Evolutionary conservation across 805 yeast species (phyloP), one percentile per base, ranked within the genome.

Genomic region (Saccharomycopsis sp.): DNA sequence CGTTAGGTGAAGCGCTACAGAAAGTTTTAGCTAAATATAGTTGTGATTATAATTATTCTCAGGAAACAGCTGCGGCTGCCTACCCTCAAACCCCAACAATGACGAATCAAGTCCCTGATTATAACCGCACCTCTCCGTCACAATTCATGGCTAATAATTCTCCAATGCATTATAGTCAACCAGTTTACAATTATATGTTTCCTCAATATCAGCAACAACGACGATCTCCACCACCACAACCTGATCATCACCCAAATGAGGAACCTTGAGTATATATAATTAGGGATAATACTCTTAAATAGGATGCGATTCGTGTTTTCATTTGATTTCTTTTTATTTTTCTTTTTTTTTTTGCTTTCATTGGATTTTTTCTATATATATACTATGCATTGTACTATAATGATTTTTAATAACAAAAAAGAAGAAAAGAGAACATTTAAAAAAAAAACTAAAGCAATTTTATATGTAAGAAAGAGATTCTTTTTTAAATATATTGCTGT

Each of bases 1-100:
- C 69, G 36, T 60, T 81, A 21, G 71, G 65, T 31, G 66, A 61
- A 24, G 86, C 86, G 0, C 55, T 80, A 41, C 59, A 62, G 21
- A 79, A 75, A 54, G 81, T 81, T 11, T 66, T 77, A 27, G 64
- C 77, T 27, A 81, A 81, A 59, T 81, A 81, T 55, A 27, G 44
- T 17, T 49, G 39, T 23, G 49, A 45, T 32, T 42, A 22, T 31
- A 14, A 20, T 19, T n/a, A 27, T 6, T 7, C 20, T 19, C 23
- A 20, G 22, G 14, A 6, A n/a, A 31, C 6, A 9, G 14, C 35
- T 13, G 35, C 35, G 35, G 40, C 31, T 22, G 9, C 40, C 22
- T 9, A n/a, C 13, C 27, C 40, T 5, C 29, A 26, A 26, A 31
- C 35, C 19, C 35, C 35, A 9, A 20, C 17, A 20, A 17, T 31